Evolutionary conservation across 768 basidiomycete species (phyloP), one percentile per base, ranked within the genome.

Genomic region (Mycena rebaudengoi): DNA sequence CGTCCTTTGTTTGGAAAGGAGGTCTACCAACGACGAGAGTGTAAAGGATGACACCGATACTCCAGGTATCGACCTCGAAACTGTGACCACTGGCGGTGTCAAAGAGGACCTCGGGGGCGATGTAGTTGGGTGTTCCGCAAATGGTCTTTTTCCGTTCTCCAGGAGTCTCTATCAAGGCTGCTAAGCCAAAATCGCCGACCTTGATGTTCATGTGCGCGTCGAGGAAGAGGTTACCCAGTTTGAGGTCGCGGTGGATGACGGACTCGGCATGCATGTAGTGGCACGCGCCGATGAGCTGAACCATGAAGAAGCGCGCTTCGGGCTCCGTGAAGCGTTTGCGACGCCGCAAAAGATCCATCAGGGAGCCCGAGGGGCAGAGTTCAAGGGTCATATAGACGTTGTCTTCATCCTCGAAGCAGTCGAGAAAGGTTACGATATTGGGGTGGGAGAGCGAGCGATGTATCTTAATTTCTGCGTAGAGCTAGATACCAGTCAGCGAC

Each of bases 61-160:
- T 95, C 97, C 97, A 99, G 10, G 95, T 92, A 74, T 99, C 97
- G 28, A 98, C 97, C 79, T 99, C 98, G 69, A 98, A 99, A 73
- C 94, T 96, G 77, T 99, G 97, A 2, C 97, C 96, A 66, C 95
- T 96, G 18, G 90, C 94, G 25, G 92, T 95, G 74, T 98, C 96
- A 74, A 97, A 98, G 68, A 99, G 80, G 23, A 99, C 96, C 74
- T 99, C 97, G 0, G 98, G 98, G 0, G 98, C 97, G 66, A 99
- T 98, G 74, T 99, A 99, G 74, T 99, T 99, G 2, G 97, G 98
- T 0, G 97, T 99, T 1, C 97, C 97, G 68, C 98, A 98, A 46
- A 99, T 98, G 0, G 97, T 99, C 88, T 98, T 98, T 85, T 99
- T 98, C 73, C 97, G 82, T 76, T 99, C 97, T 0, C 97, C 97